Evolutionary conservation across 2,329 filamentous ascomycete genomes (phyloP), one percentile per base, ranked within the genome.

Genomic region (Stenocarpella maydis): DNA sequence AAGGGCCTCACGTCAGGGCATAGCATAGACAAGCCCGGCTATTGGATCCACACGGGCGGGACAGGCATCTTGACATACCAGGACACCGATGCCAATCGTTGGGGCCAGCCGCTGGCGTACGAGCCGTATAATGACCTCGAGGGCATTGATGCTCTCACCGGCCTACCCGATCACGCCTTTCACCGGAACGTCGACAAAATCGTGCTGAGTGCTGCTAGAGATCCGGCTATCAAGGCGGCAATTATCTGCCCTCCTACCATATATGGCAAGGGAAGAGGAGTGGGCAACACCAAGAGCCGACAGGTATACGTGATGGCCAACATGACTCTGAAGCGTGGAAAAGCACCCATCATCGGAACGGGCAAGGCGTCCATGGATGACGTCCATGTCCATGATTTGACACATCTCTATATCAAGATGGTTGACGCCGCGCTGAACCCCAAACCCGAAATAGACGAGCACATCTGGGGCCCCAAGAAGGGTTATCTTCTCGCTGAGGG

Each of bases 181-280:
- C 92, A 94, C 78, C 87, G 91, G 21, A 83, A 90, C 74, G 87
- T 93, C 5, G 92, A 95, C 78, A 87, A 89, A 76, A 83, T 92
- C 28, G 86, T 94, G n/a, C 80, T 84, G 26, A 80, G 72, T 0
- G 77, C 80, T 50, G 81, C 79, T 54, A 70, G 73, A 50, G 75
- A 77, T 3, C 75, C 78, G 9, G 70, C 71, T 1, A 79, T 86
- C 67, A 81, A 79, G 72, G 80, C 80, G 10, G 79, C 84, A 50
- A 82, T 87, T 69, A 75, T 87, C 24, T 77, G 79, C 3, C 85
- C 84, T 5, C 84, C 85, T 0, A 80, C 79, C 63, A 87, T 88
- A 71, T 88, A 88, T 74, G 86, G 86, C 41, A 72, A 71, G 8
- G 86, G 86, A 14, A 78, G 81, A 39, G 86, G 87, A 0, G 77